phyloP scores from a whole-genome alignment of 106 monocot species.

The Platanthera zijinensis region DNA sequence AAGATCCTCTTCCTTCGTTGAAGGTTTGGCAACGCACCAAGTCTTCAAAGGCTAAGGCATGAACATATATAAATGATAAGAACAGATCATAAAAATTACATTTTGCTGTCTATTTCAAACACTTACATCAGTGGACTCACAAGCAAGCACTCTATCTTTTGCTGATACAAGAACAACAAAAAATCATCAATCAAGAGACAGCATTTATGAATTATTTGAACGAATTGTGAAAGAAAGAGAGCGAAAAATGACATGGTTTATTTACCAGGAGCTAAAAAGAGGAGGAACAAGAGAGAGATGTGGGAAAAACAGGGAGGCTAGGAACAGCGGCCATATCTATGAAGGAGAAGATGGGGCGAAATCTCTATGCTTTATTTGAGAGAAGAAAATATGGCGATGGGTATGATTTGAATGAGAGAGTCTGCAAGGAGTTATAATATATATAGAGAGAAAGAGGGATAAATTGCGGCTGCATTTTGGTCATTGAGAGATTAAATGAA shows the following conservation, averaged over 20 bases:
- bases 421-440: not conserved
- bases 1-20: slow-evolving; percentile 12
- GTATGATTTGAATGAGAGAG: not conserved
- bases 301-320: not conserved
- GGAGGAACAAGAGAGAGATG: not conserved
- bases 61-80: no score
- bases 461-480: no score
- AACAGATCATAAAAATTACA: no score
- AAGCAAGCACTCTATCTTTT: not conserved
- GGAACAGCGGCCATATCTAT: not conserved
- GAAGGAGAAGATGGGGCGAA: not conserved
- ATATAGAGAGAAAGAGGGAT: not conserved
- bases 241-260: no score
- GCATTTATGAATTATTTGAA: not conserved
- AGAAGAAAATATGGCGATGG: not conserved
- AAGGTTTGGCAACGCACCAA: slow-evolving; percentile 39
- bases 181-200: not conserved
- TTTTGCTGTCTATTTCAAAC: no score
- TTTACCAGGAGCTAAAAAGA: not conserved
- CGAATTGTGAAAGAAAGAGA: not conserved
- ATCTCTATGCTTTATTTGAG: not conserved
- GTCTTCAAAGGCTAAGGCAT: not conserved
- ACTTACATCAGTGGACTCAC: not conserved
- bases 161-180: not conserved
- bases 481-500: not conserved